phyloP scores from a whole-genome alignment of 495 filamentous ascomycete species.

The Penicillium manginii region DNA sequence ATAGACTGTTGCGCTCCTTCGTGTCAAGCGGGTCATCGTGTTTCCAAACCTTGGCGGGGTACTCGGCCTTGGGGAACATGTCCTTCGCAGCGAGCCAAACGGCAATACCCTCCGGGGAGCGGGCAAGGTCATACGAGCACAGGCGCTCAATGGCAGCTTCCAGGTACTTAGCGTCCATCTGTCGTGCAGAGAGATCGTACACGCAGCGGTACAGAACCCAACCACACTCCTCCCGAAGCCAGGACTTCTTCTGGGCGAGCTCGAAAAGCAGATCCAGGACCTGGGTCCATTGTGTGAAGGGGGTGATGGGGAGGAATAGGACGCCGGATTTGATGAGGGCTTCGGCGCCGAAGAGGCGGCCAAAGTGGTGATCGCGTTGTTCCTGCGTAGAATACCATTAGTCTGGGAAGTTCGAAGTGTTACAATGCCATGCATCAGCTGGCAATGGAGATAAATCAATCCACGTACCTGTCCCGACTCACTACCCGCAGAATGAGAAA shows the following conservation, averaged over 20 bases:
- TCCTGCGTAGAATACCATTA: slow-evolving; percentile 55
- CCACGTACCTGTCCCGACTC: slow-evolving; percentile 62
- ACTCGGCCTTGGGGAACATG: slow-evolving; percentile 62
- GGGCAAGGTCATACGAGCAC: slow-evolving; percentile 63
- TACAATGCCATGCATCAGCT: not conserved
- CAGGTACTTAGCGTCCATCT: slow-evolving; percentile 49
- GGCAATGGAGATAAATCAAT: not conserved
- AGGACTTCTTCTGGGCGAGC: slow-evolving; percentile 69
- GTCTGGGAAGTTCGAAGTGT: slow-evolving; percentile 17
- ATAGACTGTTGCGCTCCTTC: slow-evolving; percentile 63
- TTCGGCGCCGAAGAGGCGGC: slow-evolving; percentile 83
- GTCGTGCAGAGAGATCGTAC: slow-evolving; percentile 42
- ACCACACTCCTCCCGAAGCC: slow-evolving; percentile 87
- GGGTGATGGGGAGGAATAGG: slow-evolving; percentile 57
- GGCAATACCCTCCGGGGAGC: slow-evolving; percentile 84
- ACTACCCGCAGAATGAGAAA: slow-evolving; percentile 66
- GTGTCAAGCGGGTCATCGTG: slow-evolving; percentile 66
- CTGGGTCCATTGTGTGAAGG: slow-evolving; percentile 60
- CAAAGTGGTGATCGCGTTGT: slow-evolving; percentile 81
- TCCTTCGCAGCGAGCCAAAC: slow-evolving; percentile 77
- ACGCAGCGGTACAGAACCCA: slow-evolving; percentile 63
- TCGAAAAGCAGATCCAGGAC: slow-evolving; percentile 58
- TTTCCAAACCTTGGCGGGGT: slow-evolving; percentile 75
- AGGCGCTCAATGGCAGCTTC: slow-evolving; percentile 65
- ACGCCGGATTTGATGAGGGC: slow-evolving; percentile 80